Evolutionary conservation across 306 rosid species (phyloP).

Genomic region (Clitoria ternatea): DNA sequence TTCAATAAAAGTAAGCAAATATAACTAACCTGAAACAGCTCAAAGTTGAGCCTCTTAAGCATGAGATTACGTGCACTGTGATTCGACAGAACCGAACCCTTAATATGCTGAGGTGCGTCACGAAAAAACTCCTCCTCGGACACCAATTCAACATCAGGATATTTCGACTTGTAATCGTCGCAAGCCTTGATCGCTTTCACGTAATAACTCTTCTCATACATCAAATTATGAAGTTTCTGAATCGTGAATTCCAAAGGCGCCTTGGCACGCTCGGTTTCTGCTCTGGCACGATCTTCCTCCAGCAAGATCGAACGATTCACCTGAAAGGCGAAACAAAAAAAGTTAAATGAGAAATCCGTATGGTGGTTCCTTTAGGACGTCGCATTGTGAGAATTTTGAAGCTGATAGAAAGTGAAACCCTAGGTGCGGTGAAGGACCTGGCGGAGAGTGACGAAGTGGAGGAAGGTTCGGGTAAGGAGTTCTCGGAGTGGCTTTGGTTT

Average conservation of each 20-base stretch:
- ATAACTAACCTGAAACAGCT: constrained; percentile 51
- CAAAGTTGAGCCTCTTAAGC: constrained; percentile 78
- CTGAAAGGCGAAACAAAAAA: constrained; percentile 28
- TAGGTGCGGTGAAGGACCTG: constrained; percentile 44
- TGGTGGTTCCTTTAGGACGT: background rate
- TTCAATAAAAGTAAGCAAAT: background rate
- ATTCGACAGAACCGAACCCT: constrained; percentile 42
- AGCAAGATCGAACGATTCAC: constrained; percentile 74
- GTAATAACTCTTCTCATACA: constrained; percentile 78
- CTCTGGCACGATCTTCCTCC: constrained; percentile 70
- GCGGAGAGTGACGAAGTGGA: constrained; percentile 67
- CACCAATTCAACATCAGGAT: constrained; percentile 65
- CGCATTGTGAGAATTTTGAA: background rate
- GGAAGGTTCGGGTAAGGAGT: constrained; percentile 65
- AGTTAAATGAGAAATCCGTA: too few relatives aligned
- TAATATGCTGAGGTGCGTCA: constrained; percentile 52
- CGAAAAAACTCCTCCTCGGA: constrained; percentile 57
- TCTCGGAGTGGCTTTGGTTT: constrained; percentile 56
- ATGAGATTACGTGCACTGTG: constrained; percentile 55
- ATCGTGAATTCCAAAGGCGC: constrained; percentile 67
- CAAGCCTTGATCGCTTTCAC: constrained; percentile 83
- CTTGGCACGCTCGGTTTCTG: constrained; percentile 74
- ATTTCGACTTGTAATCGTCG: constrained; percentile 67
- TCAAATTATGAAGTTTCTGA: constrained; percentile 72
- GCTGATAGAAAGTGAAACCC: constrained; percentile 18